Percentiles rank a stretch among this genome's conserved stretches.
These are phyloP conservation scores for Starmerella apis DNA, from an alignment of 805 yeast genomes.

Conservation along the genomic window DNA sequence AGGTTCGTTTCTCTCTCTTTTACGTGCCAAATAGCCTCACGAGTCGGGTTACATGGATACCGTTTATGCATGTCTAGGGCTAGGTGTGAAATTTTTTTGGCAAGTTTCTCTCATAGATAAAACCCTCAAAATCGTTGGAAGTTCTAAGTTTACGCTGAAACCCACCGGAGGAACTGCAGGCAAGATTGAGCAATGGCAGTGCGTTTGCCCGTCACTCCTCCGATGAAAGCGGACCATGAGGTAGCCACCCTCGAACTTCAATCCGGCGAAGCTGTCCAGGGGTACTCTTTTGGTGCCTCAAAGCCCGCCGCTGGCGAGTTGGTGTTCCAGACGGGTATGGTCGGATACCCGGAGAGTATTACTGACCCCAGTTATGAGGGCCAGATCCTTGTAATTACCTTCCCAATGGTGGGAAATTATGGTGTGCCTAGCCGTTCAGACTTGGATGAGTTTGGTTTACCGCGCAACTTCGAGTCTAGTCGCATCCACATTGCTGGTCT, in stretches of 20 bases:
- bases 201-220: slow-evolving; percentile 80
- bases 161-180: background rate
- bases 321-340: slow-evolving; percentile 99
- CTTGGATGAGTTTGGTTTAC: slow-evolving; percentile 72
- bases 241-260: slow-evolving; percentile 80
- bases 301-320: slow-evolving; percentile 88
- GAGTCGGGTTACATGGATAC: background rate
- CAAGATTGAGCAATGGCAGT: slow-evolving; percentile 11
- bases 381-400: slow-evolving; percentile 92
- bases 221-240: slow-evolving; percentile 72
- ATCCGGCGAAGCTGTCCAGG: slow-evolving; percentile 78
- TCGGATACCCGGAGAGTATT: slow-evolving; percentile 98
- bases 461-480: slow-evolving; percentile 86
- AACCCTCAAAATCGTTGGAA: slow-evolving; percentile 1
- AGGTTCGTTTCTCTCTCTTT: background rate
- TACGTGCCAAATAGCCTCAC: background rate
- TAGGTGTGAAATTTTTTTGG: slow-evolving; percentile 5
- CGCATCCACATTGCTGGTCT: slow-evolving; percentile 93
- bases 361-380: slow-evolving; percentile 98
- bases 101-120: background rate
- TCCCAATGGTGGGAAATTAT: slow-evolving; percentile 94
- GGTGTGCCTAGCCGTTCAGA: slow-evolving; percentile 86
- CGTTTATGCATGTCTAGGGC: background rate
- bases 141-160: background rate
- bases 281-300: slow-evolving; percentile 94